Evolutionary conservation across 306 rosid species (phyloP), one percentile per base, ranked within the genome.

Genomic region (Rubus parviflorus): DNA sequence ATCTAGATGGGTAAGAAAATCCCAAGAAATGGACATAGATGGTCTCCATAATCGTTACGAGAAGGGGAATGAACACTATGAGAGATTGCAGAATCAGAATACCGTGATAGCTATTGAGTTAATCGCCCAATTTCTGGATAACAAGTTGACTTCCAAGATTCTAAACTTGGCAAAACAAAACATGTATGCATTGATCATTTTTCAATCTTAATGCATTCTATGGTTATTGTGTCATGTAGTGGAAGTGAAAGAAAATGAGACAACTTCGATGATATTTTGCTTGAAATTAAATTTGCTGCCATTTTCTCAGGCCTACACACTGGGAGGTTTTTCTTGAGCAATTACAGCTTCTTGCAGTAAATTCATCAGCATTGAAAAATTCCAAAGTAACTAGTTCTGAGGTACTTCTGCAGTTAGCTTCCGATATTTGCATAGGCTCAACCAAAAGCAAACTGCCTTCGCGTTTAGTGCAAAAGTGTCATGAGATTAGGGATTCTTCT

Each of bases 11-110:
- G 75, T 82, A 42, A 68, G 71, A 47, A 77, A 80, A 60, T 80
- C 90, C 72, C 92, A 85, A 80, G 99, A 89, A 76, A 89, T 88
- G 97, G 92, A 89, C 72, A 79, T 89, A 75, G 96, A 92, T 54
- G 76, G 75, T 77, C 86, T 49, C 25, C 83, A 72, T 73, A 65
- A 45, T 82, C 81, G 83, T 77, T 81, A 56, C 69, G 87, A 85
- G 83, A 86, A 81, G 77, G 79, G 70, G 84, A 81, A 69, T 45
- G 97, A 89, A 70, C 89, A 74, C 14, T 83, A 74, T 42, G 87
- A 91, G 87, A 86, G 64, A 76, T 80, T 92, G 82, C 83, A 73
- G 77, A 91, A 74, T 73, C 76, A 70, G 49, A 95, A 92, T 82
- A 89, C 95, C 22, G 67, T 81, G 74, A 72, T 87, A 84, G 91